These are phyloP conservation scores for Lactarius vividus DNA, from an alignment of 768 basidiomycete genomes.

Conservation along the genomic window DNA sequence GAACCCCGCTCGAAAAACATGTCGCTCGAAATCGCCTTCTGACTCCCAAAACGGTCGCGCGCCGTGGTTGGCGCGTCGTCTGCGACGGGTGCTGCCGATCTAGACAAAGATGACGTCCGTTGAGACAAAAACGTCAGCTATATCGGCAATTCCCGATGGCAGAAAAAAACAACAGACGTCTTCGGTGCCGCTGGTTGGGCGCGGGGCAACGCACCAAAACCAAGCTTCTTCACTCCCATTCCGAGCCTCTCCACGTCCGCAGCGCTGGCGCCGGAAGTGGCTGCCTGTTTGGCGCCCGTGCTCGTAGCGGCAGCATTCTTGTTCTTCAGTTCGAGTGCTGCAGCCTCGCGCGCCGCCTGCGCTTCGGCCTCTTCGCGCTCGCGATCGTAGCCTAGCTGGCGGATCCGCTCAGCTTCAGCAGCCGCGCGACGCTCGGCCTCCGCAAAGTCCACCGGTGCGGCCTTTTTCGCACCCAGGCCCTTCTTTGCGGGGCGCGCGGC, in stretches of 20 bases:
- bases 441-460: constrained; percentile 84
- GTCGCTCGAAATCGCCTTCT: constrained; percentile 97
- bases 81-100: constrained; percentile 30
- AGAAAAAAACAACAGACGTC: constrained; percentile 4
- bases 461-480: constrained; percentile 83
- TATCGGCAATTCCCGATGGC: background rate
- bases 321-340: constrained; percentile 40
- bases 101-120: constrained; percentile 1
- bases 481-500: constrained; percentile 71
- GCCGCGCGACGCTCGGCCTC: constrained; percentile 87
- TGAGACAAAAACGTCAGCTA: background rate
- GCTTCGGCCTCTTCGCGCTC: constrained; percentile 83
- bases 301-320: constrained; percentile 38
- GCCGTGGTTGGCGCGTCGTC: constrained; percentile 76
- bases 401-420: constrained; percentile 91
- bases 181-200: constrained; percentile 49
- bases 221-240: constrained; percentile 74
- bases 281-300: constrained; percentile 32
- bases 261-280: constrained; percentile 40
- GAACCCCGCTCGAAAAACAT: constrained; percentile 92
- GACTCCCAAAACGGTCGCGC: constrained; percentile 84
- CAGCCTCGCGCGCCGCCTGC: constrained; percentile 60
- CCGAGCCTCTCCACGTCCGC: constrained; percentile 57
- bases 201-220: constrained; percentile 79
- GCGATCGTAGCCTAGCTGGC: constrained; percentile 89